Evolutionary conservation across 768 basidiomycete species (phyloP).

Genomic region (Hirschioporus abietinus): DNA sequence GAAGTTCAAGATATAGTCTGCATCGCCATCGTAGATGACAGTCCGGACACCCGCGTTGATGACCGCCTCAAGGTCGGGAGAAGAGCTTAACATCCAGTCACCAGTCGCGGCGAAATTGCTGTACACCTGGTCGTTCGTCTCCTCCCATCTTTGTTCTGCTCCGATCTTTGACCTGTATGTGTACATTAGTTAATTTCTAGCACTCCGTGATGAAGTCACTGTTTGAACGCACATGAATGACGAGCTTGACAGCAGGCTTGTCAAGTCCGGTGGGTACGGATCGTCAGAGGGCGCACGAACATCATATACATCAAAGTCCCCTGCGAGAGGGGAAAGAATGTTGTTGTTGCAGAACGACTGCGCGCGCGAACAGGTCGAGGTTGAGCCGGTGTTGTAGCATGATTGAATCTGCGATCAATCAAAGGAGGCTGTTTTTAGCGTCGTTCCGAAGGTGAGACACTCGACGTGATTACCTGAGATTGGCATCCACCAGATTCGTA

Average conservation of each 20-base stretch:
- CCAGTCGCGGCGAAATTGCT: conserved; percentile 42
- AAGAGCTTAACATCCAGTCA: conserved; percentile 52
- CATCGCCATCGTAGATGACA: conserved; percentile 53
- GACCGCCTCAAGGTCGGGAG: conserved; percentile 47
- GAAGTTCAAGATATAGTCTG: conserved; percentile 53
- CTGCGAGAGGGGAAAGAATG: conserved; percentile 48
- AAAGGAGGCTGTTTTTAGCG: neutral
- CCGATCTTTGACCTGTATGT: conserved; percentile 33
- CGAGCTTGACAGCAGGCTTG: conserved; percentile 22
- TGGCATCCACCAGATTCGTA: conserved; percentile 41
- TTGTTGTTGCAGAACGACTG: conserved; percentile 55
- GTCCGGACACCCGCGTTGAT: conserved; percentile 54
- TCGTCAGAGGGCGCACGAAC: conserved; percentile 37
- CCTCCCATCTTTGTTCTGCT: conserved; percentile 37
- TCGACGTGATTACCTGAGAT: conserved; percentile 31
- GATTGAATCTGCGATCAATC: conserved; percentile 37
- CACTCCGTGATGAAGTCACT: neutral
- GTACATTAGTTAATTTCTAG: conserved; percentile 20
- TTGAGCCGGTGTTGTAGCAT: conserved; percentile 44
- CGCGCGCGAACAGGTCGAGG: conserved; percentile 49
- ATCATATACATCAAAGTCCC: conserved; percentile 53
- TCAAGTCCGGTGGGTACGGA: conserved; percentile 43
- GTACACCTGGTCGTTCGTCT: conserved; percentile 38
- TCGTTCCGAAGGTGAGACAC: no score
- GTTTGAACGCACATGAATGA: conserved; percentile 1